These are phyloP conservation scores for Coffea eugenioides DNA, from an alignment of 257 asterid genomes.

Conservation along the genomic window DNA sequence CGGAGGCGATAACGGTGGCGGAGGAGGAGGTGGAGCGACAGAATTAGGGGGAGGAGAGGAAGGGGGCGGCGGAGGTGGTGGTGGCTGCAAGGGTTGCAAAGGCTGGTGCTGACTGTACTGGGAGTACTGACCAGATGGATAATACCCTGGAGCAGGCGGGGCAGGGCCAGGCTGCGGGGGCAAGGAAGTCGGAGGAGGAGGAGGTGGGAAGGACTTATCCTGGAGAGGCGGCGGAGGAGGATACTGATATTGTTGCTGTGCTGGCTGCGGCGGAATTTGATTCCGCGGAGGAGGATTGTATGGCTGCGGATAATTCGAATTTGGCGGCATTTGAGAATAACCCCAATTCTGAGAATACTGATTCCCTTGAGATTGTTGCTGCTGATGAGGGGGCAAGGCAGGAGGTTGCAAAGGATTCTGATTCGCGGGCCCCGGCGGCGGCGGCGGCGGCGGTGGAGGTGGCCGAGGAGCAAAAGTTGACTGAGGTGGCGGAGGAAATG, in stretches of 20 bases:
- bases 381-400: slow-evolving; percentile 33
- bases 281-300: slow-evolving; percentile 35
- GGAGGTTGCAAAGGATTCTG: slow-evolving; percentile 54
- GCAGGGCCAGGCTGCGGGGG: slow-evolving; percentile 38
- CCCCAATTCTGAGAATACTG: slow-evolving; percentile 36
- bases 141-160: slow-evolving; percentile 31
- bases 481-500: slow-evolving; percentile 73
- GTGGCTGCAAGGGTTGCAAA: slow-evolving; percentile 35
- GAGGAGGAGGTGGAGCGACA: slow-evolving; percentile 52
- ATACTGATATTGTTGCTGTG: slow-evolving; percentile 48
- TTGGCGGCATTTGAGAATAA: slow-evolving; percentile 49
- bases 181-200: slow-evolving; percentile 50
- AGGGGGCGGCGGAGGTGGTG: slow-evolving; percentile 47
- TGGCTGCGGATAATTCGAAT: slow-evolving; percentile 40
- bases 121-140: slow-evolving; percentile 39
- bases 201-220: slow-evolving; percentile 67
- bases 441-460: slow-evolving; percentile 24
- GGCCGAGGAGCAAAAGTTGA: slow-evolving; percentile 50
- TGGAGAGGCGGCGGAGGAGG: slow-evolving; percentile 83
- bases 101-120: slow-evolving; percentile 42
- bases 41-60: slow-evolving; percentile 44
- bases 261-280: slow-evolving; percentile 52
- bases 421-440: slow-evolving; percentile 58
- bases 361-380: slow-evolving; percentile 31
- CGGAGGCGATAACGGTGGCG: slow-evolving; percentile 66